These are phyloP conservation scores for Trichoderma brevicompactum DNA, from an alignment of 2,329 filamentous ascomycete species.

Conservation along the genomic window DNA sequence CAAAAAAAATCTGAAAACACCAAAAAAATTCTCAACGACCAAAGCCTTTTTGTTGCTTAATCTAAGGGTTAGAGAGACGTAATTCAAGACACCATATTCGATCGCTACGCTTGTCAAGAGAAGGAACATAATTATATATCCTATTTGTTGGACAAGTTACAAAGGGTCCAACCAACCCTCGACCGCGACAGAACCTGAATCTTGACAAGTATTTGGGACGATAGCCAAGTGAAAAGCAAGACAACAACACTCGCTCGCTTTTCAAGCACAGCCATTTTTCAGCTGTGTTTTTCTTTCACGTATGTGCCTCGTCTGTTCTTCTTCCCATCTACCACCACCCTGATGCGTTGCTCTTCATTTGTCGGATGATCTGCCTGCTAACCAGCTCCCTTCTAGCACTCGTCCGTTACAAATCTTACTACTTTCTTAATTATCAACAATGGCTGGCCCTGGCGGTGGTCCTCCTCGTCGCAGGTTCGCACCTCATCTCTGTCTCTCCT, in stretches of 20 bases:
- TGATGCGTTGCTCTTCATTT: neutral
- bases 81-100: conserved; percentile 37
- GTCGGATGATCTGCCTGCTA: neutral
- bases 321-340: neutral
- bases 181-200: neutral
- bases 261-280: conserved; percentile 36
- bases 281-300: conserved; percentile 39
- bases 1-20: conserved; percentile 6
- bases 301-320: conserved; percentile 34
- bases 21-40: conserved; percentile 33
- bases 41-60: conserved; percentile 14
- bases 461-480: conserved; percentile 74
- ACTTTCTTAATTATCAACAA: conserved; percentile 52
- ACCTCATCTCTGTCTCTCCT: neutral
- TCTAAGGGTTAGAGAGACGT: conserved; percentile 1
- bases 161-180: neutral
- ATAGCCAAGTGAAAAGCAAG: neutral
- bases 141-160: neutral
- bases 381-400: conserved; percentile 28
- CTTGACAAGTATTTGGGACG: neutral
- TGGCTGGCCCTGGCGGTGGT: conserved; percentile 94
- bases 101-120: conserved; percentile 43
- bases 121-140: conserved; percentile 26
- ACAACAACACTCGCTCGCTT: conserved; percentile 45
- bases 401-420: conserved; percentile 40